A percentile compares a stretch with the other conserved stretches of the same genome.
Evolutionary conservation across 352 stramenopile genomes (phyloP).

Genomic region (Pythium aristosporum): DNA sequence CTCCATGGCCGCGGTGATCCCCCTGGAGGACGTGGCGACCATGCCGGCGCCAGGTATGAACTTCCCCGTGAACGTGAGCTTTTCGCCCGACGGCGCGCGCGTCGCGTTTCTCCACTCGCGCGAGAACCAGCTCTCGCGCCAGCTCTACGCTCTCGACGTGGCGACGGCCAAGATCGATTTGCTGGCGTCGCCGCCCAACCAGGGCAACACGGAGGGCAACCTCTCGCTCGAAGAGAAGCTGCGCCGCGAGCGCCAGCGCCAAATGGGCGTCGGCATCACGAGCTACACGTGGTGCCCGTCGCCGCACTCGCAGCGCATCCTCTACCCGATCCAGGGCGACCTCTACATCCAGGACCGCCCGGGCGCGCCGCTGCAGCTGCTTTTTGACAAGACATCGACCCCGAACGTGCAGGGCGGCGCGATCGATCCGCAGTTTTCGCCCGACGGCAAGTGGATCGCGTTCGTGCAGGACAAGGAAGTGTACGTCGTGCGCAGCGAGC

Average conservation of each 20-base stretch:
- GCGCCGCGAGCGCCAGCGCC: slow-evolving; percentile 84
- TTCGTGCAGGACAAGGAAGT: slow-evolving; percentile 95
- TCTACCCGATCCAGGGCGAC: slow-evolving; percentile 92
- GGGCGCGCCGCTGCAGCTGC: slow-evolving; percentile 61
- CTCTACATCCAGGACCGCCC: slow-evolving; percentile 92
- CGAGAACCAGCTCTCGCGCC: slow-evolving; percentile 73
- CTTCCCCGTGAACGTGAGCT: slow-evolving; percentile 77
- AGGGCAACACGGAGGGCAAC: slow-evolving; percentile 84
- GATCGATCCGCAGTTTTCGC: slow-evolving; percentile 94
- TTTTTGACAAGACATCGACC: slow-evolving; percentile 87
- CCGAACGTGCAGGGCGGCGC: slow-evolving; percentile 59
- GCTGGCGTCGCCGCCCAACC: slow-evolving; percentile 63
- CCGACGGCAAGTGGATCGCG: slow-evolving; percentile 90
- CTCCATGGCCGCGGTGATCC: slow-evolving; percentile 45
- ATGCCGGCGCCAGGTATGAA: slow-evolving; percentile 85
- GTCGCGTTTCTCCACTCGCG: slow-evolving; percentile 87
- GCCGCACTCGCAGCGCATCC: slow-evolving; percentile 59
- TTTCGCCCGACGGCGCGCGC: slow-evolving; percentile 78
- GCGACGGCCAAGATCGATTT: slow-evolving; percentile 47
- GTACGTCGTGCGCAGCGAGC: slow-evolving; percentile 83
- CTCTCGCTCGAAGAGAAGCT: slow-evolving; percentile 91
- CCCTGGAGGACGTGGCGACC: slow-evolving; percentile 86
- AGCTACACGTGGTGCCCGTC: slow-evolving; percentile 82
- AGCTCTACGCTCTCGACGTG: slow-evolving; percentile 86
- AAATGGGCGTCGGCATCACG: slow-evolving; percentile 93